These are phyloP conservation scores for Pseudopithomyces maydicus DNA, from an alignment of 2,329 filamentous ascomycete species.

Conservation along the genomic window DNA sequence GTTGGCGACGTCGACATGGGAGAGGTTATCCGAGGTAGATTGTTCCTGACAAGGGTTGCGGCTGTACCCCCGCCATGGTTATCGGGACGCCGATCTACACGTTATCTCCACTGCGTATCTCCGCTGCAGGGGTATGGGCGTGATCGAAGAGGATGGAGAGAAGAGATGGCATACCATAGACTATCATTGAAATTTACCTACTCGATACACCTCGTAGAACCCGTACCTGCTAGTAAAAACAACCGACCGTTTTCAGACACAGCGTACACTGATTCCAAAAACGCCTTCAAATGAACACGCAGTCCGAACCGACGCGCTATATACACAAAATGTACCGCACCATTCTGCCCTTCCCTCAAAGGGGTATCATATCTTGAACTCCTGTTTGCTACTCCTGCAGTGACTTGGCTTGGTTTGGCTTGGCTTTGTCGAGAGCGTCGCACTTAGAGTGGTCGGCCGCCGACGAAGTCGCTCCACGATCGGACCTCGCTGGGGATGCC, in stretches of 20 bases:
- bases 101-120: neutral
- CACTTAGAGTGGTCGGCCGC: constrained; percentile 48
- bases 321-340: constrained; percentile 4
- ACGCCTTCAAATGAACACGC: constrained; percentile 1
- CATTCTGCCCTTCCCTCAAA: neutral
- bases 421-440: no score
- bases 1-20: neutral
- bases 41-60: neutral
- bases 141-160: neutral
- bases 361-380: constrained; percentile 1
- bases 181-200: neutral
- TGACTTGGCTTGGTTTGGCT: neutral
- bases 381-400: neutral
- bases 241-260: neutral
- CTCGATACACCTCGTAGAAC: constrained; percentile 4
- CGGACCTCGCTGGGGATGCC: constrained; percentile 91
- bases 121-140: neutral
- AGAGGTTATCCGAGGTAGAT: constrained; percentile 8
- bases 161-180: constrained; percentile 4
- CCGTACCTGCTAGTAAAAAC: neutral
- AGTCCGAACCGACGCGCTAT: constrained; percentile 1
- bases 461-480: constrained; percentile 94
- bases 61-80: neutral
- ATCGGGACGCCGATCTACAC: neutral
- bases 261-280: constrained; percentile 6